phyloP scores from a whole-genome alignment of 2,329 filamentous ascomycete genomes.

The Cercospora sojina region DNA sequence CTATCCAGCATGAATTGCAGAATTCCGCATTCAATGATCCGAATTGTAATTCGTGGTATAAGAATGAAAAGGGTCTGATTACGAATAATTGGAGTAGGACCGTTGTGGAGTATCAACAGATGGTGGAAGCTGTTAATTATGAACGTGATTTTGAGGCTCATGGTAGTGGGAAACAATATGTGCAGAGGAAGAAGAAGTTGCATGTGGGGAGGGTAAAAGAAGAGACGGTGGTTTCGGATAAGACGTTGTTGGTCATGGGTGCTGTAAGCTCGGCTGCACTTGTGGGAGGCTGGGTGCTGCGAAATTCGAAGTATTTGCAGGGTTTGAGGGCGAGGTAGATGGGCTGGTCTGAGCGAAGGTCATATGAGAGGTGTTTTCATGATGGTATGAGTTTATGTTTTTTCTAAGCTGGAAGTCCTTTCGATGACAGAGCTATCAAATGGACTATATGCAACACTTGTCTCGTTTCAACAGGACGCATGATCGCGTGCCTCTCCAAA shows the following conservation, averaged over 20 bases:
- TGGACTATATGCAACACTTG: background rate
- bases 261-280: conserved; percentile 40
- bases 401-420: background rate
- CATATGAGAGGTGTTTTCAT: background rate
- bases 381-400: background rate
- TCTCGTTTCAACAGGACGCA: background rate
- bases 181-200: conserved; percentile 38
- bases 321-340: conserved; percentile 24
- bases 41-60: conserved; percentile 58
- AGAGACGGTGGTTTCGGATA: conserved; percentile 45
- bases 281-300: conserved; percentile 50
- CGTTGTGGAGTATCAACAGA: conserved; percentile 57
- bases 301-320: conserved; percentile 31
- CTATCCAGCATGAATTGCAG: conserved; percentile 47
- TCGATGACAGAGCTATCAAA: background rate
- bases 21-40: conserved; percentile 55
- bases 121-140: conserved; percentile 45
- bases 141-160: conserved; percentile 44
- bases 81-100: conserved; percentile 58
- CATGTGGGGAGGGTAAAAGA: conserved; percentile 47
- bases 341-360: background rate
- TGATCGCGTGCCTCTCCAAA: background rate
- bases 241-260: conserved; percentile 40
- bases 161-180: conserved; percentile 37
- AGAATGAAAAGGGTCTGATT: conserved; percentile 53